Conservation (phyloP, 2,329 filamentous ascomycete genomes). For the Colletotrichum zoysiae region DNA sequence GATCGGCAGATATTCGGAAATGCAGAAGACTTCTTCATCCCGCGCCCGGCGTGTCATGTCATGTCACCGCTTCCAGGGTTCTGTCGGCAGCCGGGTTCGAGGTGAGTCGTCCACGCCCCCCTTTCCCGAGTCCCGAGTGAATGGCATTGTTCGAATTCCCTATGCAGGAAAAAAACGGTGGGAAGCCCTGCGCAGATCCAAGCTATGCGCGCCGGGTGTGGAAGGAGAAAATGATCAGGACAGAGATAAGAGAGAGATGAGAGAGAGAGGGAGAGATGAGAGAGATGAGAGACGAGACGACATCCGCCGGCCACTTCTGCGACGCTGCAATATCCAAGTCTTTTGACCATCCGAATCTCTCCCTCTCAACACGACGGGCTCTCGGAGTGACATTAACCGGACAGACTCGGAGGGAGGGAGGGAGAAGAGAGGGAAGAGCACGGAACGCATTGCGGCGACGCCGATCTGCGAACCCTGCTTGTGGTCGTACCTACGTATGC, state of each 20-base stretch:
- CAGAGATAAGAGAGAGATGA: background rate
- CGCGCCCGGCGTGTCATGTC: background rate
- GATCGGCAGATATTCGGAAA: background rate
- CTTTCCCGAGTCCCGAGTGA: background rate
- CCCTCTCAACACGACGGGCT: too few species aligned
- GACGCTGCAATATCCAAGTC: slow-evolving; percentile 12
- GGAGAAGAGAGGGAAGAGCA: background rate
- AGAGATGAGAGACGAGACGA: too few species aligned
- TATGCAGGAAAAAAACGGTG: background rate
- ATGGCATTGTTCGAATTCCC: slow-evolving; percentile 22
- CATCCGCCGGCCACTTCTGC: slow-evolving; percentile 9
- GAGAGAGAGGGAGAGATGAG: background rate
- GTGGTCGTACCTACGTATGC: too few species aligned
- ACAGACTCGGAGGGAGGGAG: too few species aligned
- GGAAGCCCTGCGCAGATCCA: slow-evolving; percentile 2
- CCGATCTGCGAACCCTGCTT: slow-evolving; percentile 9
- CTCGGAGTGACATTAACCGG: background rate
- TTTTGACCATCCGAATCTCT: too few species aligned
- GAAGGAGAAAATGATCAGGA: background rate
- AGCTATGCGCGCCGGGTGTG: background rate
- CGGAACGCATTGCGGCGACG: slow-evolving; percentile 11
- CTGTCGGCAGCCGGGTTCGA: background rate
- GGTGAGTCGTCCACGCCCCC: too few species aligned
- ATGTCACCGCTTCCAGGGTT: background rate
- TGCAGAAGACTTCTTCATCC: background rate